These are phyloP conservation scores for Senna tora DNA, from an alignment of 306 rosid genomes.

Conservation along the genomic window DNA sequence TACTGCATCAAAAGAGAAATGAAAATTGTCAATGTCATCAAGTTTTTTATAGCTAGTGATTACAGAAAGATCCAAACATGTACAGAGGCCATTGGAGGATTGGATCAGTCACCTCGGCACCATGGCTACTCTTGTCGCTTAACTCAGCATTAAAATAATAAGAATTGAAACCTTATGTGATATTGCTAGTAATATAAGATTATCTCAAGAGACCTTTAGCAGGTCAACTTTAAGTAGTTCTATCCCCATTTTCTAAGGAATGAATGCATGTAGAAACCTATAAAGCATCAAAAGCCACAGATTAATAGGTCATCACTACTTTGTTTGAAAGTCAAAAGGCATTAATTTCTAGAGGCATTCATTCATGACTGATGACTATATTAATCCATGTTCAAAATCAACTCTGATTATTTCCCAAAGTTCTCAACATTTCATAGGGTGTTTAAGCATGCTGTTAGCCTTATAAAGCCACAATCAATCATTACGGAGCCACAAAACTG, in stretches of 20 bases:
- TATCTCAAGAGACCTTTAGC: not conserved
- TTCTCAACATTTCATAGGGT: constrained; percentile 6
- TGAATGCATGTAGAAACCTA: constrained; percentile 3
- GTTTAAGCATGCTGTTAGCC: not conserved
- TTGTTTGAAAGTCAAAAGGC: not conserved
- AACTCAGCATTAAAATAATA: not conserved
- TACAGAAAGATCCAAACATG: not conserved
- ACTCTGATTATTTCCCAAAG: constrained; percentile 5
- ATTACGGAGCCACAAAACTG: too few species aligned
- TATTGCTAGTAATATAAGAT: not conserved
- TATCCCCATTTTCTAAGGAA: not conserved
- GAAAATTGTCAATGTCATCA: constrained; percentile 21
- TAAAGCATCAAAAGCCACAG: constrained; percentile 25
- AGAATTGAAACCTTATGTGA: not conserved
- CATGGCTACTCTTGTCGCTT: too few species aligned
- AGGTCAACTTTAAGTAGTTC: not conserved
- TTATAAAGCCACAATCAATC: constrained; percentile 4
- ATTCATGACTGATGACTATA: constrained; percentile 1
- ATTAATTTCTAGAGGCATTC: constrained; percentile 18
- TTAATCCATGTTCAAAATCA: constrained; percentile 11
- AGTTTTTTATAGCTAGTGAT: not conserved
- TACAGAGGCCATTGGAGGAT: not conserved
- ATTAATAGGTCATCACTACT: not conserved
- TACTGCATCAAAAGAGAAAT: constrained; percentile 3
- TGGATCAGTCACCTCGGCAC: not conserved